phyloP scores from a whole-genome alignment of 257 asterid species.

The Cinchona pubescens region DNA sequence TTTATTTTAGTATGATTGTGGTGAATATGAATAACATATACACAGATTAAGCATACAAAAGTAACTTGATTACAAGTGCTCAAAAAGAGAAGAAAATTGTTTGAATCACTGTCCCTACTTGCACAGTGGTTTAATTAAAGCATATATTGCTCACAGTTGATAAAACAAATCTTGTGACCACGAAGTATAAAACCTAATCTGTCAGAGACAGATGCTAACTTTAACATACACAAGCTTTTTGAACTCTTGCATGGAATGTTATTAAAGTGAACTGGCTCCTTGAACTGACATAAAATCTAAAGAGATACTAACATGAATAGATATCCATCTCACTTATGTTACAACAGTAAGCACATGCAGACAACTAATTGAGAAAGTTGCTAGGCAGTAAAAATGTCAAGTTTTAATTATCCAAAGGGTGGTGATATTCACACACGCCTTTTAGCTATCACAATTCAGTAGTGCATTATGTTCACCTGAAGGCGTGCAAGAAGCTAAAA shows the following conservation, averaged over 20 bases:
- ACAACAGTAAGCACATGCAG: not conserved
- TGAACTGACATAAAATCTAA: not conserved
- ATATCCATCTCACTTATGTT: not conserved
- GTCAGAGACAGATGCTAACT: not conserved
- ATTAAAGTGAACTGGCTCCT: not conserved
- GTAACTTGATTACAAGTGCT: not conserved
- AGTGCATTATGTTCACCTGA: too few relatives aligned
- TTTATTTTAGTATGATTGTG: not conserved
- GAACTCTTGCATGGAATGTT: not conserved
- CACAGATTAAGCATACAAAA: not conserved
- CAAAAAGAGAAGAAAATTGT: not conserved
- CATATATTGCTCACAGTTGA: not conserved
- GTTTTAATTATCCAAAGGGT: conserved; percentile 1
- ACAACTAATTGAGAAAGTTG: not conserved
- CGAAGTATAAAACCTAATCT: not conserved
- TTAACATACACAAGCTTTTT: not conserved
- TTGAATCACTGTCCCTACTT: not conserved
- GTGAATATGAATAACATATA: not conserved
- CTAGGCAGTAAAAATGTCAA: not conserved
- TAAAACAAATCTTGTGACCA: not conserved
- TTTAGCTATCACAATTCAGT: too few relatives aligned
- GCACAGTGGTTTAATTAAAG: not conserved
- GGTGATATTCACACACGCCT: too few relatives aligned
- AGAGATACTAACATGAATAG: not conserved
- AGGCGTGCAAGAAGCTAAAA: too few relatives aligned